phyloP scores from a whole-genome alignment of 305 asterid species.

The Coffea humblotiana region DNA sequence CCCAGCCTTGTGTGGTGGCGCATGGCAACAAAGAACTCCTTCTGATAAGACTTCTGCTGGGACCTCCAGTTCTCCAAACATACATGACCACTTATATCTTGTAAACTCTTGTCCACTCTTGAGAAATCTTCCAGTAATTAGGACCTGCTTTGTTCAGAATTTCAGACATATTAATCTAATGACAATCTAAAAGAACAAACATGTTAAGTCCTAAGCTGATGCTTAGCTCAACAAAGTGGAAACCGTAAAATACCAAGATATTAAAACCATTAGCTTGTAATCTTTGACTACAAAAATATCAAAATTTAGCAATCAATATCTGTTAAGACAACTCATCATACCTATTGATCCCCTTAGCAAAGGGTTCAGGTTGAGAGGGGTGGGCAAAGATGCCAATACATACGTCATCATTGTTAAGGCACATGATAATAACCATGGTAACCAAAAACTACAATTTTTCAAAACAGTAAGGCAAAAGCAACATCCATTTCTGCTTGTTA shows the following conservation, averaged over 20 bases:
- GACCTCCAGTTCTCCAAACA: constrained; percentile 95
- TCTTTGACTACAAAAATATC: neutral
- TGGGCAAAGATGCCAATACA: neutral
- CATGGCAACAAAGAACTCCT: constrained; percentile 72
- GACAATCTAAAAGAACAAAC: neutral
- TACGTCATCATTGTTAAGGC: neutral
- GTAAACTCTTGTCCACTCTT: constrained; percentile 51
- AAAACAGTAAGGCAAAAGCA: neutral
- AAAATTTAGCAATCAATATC: neutral
- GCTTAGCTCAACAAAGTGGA: neutral
- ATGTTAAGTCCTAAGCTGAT: neutral
- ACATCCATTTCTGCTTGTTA: neutral
- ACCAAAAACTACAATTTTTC: neutral
- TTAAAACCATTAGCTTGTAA: constrained; percentile 11
- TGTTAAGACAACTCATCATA: neutral
- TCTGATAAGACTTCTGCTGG: constrained; percentile 69
- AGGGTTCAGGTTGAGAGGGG: neutral
- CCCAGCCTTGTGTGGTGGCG: constrained; percentile 77
- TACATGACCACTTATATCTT: constrained; percentile 70
- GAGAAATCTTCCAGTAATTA: constrained; percentile 66
- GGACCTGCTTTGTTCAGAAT: constrained; percentile 51
- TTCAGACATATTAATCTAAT: neutral
- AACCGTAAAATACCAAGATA: constrained; percentile 7
- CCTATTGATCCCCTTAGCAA: neutral
- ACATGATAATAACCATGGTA: neutral